Conservation (phyloP, 768 basidiomycete genomes). For the Phaeotremella fagi region DNA sequence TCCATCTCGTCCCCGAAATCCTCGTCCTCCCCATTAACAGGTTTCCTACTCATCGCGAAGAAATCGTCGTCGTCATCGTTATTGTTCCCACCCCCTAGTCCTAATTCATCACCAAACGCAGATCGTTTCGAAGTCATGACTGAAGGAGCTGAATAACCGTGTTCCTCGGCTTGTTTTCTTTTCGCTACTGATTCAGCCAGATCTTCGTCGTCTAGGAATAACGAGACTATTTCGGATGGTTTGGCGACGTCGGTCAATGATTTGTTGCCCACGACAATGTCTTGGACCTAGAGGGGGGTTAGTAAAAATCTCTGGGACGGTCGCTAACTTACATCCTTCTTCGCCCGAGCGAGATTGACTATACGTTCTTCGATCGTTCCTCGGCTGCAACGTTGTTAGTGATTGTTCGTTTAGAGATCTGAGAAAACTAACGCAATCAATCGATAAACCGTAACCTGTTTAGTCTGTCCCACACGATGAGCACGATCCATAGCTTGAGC, state of each 20-base stretch:
- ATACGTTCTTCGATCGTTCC: slow-evolving; percentile 74
- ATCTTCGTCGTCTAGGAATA: slow-evolving; percentile 87
- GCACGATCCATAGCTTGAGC: slow-evolving; percentile 98
- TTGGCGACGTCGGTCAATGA: slow-evolving; percentile 87
- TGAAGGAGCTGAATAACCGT: slow-evolving; percentile 37
- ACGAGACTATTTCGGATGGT: slow-evolving; percentile 92
- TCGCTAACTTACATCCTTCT: slow-evolving; percentile 75
- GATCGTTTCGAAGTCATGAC: slow-evolving; percentile 21
- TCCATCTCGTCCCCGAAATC: slow-evolving; percentile 35
- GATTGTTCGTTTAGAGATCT: slow-evolving; percentile 36
- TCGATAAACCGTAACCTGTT: slow-evolving; percentile 94
- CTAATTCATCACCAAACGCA: slow-evolving; percentile 26
- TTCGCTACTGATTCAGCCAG: slow-evolving; percentile 54
- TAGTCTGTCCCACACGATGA: slow-evolving; percentile 91
- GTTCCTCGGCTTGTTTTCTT: slow-evolving; percentile 45
- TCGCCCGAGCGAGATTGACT: slow-evolving; percentile 87
- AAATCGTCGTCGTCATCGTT: slow-evolving; percentile 46
- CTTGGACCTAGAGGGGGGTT: slow-evolving; percentile 70
- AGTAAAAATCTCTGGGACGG: too few relatives aligned
- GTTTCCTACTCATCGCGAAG: slow-evolving; percentile 32
- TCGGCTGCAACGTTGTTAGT: slow-evolving; percentile 5
- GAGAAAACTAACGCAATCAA: slow-evolving; percentile 76
- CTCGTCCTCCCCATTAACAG: slow-evolving; percentile 35
- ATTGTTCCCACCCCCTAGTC: neutral
- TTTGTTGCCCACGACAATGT: slow-evolving; percentile 97